Evolutionary conservation across 2,329 filamentous ascomycete species (phyloP), one percentile per base, ranked within the genome.

Genomic region (Aquanectria penicillioides): DNA sequence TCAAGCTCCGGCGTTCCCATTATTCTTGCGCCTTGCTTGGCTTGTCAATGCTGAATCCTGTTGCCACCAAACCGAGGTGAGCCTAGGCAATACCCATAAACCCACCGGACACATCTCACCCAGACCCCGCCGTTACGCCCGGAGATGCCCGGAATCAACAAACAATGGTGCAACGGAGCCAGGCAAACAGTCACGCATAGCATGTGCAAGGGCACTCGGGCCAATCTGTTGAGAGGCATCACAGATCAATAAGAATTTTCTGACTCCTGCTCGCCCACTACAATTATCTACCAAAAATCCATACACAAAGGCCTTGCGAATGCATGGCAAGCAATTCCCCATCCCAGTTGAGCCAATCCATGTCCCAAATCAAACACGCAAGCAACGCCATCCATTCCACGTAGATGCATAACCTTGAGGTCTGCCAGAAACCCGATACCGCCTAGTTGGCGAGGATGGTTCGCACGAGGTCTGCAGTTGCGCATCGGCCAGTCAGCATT

Each of bases 391-490:
- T 70, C 69, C 72, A 65, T 51, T 69, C 63, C 68, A 69, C 70
- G 57, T 67, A 74, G 64, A 75, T 71, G 73, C 70, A 74, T 70
- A 64, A 69, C 63, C 61, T 58, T 58, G 61, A n/a, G 63, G 59
- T 61, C 59, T 53, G 40, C 57, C 64, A 36, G 56, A 56, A 50
- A 55, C 61, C 55, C 50, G 20, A 36, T n/a, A 38, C 37, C 77
- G 50, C 61, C 70, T 85, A 95, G 81, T 94, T 94, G 77, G 91
- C 91, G 67, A 95, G 88, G 73, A 95, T 93, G 50, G 91, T 94
- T 72, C 91, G 89, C 72, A 95, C 91, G 59, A 95, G 89, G 63
- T 95, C 91, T 92, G 23, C 5, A 15, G 34, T 40, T 11, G n/a
- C n/a, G n/a, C n/a, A n/a, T n/a, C n/a, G 11, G 5, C 5, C 5